Conservation (phyloP, 2,329 filamentous ascomycete species). For the Sporothrix inflata region DNA sequence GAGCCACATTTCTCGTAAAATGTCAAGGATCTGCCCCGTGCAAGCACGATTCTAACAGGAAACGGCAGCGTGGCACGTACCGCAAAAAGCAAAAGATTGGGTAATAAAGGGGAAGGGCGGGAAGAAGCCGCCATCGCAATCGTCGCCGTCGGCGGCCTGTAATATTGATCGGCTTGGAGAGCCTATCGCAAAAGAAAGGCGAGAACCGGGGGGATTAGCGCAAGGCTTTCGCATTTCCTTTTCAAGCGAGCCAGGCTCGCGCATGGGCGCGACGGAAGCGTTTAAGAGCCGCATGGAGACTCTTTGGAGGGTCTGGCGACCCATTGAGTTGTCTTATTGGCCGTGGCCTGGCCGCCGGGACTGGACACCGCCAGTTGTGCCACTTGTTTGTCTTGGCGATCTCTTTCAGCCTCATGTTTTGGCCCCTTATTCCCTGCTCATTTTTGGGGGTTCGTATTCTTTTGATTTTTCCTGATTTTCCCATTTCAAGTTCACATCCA, state of each 20-base stretch:
- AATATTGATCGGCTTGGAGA: no score
- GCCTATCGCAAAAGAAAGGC: background rate
- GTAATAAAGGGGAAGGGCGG: background rate
- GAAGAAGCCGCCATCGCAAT: background rate
- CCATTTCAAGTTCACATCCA: background rate
- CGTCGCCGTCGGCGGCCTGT: no score
- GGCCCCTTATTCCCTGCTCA: background rate
- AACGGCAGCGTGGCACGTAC: background rate
- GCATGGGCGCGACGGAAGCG: background rate
- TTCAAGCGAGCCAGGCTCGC: background rate
- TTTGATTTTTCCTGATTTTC: background rate
- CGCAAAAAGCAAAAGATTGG: background rate
- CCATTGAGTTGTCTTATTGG: background rate
- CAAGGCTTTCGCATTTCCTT: background rate
- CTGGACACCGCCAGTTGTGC: background rate
- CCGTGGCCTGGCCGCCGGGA: background rate
- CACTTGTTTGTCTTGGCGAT: background rate
- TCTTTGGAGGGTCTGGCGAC: background rate
- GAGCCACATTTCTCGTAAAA: background rate
- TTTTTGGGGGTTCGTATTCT: no score
- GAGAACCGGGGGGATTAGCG: background rate
- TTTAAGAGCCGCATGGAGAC: background rate
- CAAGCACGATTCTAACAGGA: background rate
- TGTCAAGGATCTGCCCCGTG: background rate
- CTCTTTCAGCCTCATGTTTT: constrained; percentile 18